Conservation (phyloP, 805 yeast genomes). For the Hanseniaspora vineae region DNA sequence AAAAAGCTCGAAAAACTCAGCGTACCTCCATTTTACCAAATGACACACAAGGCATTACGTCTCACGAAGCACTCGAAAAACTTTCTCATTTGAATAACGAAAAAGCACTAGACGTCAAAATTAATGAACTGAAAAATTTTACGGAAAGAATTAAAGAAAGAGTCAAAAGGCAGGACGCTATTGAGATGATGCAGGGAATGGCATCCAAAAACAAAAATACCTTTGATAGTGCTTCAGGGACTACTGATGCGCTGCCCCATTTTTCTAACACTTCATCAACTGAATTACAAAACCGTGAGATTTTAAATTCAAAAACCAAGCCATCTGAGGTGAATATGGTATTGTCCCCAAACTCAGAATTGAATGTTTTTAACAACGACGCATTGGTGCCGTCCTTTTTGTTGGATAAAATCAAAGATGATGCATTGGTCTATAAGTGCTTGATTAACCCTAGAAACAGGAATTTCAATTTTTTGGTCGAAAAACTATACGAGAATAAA, state of each 20-base stretch:
- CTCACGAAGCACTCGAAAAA: not conserved
- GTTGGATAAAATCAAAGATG: constrained; percentile 13
- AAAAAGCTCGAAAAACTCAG: not conserved
- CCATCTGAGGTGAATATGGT: too few relatives aligned
- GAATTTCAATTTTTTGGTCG: constrained; percentile 19
- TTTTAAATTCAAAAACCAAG: too few relatives aligned
- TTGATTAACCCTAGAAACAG: constrained; percentile 13
- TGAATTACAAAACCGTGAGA: not conserved
- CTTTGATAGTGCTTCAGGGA: not conserved
- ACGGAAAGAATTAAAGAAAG: not conserved
- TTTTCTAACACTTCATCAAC: not conserved
- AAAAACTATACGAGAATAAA: constrained; percentile 8
- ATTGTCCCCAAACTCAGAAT: not conserved
- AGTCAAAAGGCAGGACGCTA: not conserved
- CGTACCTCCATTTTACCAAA: not conserved
- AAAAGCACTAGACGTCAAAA: constrained; percentile 12
- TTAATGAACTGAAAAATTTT: constrained; percentile 8
- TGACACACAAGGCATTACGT: not conserved
- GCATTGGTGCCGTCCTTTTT: constrained; percentile 12
- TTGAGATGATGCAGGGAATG: not conserved
- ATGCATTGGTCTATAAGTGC: constrained; percentile 12
- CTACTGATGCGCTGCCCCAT: too few relatives aligned
- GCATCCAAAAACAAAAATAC: not conserved
- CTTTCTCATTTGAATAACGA: constrained; percentile 1
- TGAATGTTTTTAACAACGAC: not conserved